A percentile compares a stretch with the other conserved stretches of the same genome.
These are phyloP conservation scores for Nicotiana paniculata DNA, from an alignment of 257 asterid genomes.

Conservation along the genomic window DNA sequence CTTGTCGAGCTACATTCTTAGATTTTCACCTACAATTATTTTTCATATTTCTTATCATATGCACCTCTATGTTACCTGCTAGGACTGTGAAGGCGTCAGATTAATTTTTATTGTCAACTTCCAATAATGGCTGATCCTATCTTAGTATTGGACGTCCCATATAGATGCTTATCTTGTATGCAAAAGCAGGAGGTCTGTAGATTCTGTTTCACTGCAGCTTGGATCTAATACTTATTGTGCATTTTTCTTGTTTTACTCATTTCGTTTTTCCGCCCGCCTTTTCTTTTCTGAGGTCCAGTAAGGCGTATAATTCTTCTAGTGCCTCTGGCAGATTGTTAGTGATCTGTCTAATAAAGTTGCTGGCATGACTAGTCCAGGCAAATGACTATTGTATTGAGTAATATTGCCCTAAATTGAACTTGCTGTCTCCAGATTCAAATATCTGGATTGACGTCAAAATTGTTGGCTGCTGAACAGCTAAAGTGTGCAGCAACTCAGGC, in stretches of 20 bases:
- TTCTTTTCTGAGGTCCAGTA: background rate
- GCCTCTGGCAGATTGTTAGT: background rate
- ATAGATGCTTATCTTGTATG: background rate
- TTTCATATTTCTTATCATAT: background rate
- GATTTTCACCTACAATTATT: background rate
- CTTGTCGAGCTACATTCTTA: background rate
- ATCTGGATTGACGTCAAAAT: background rate
- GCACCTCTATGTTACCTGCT: background rate
- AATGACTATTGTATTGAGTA: background rate
- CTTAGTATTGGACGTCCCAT: background rate
- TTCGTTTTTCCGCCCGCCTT: background rate
- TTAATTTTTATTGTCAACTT: background rate
- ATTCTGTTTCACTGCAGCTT: background rate
- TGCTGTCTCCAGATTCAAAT: background rate
- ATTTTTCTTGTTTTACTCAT: background rate
- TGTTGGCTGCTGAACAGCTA: background rate
- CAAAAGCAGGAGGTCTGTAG: background rate
- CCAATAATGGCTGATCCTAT: background rate
- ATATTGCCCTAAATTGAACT: background rate
- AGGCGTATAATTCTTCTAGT: background rate
- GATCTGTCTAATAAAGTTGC: background rate
- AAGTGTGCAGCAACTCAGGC: background rate
- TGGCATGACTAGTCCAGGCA: background rate
- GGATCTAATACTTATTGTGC: background rate
- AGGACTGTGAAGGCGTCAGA: background rate